A percentile compares a stretch with the other conserved stretches of the same genome.
phyloP scores from a whole-genome alignment of 305 asterid genomes.

The Fraxinus albicans region DNA sequence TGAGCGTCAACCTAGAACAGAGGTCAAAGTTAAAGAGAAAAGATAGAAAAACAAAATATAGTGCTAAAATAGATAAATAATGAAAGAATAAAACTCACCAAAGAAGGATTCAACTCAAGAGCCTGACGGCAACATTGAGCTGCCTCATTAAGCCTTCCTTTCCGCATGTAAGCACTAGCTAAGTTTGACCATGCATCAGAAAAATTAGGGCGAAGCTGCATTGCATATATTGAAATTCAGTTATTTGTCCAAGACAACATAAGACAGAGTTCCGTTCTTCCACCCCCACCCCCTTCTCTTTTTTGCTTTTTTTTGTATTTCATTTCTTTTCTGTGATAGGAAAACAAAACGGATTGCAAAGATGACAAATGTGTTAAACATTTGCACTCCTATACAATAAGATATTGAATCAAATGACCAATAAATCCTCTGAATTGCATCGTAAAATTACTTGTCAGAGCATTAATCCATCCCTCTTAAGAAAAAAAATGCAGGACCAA shows the following conservation, averaged over 20 bases:
- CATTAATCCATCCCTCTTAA: neutral
- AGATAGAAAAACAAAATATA: constrained; percentile 6
- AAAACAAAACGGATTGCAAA: neutral
- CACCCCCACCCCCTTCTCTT: constrained; percentile 4
- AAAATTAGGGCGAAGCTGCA: constrained; percentile 93
- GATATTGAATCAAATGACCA: neutral
- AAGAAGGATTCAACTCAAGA: constrained; percentile 73
- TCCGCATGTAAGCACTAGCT: constrained; percentile 90
- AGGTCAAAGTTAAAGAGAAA: constrained; percentile 6
- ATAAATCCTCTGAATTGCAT: neutral
- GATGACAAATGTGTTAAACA: neutral
- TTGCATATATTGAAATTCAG: constrained; percentile 14
- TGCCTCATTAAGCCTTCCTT: constrained; percentile 82
- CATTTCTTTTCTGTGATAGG: neutral
- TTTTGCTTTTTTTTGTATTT: neutral
- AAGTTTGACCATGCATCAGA: constrained; percentile 96
- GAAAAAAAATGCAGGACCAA: neutral
- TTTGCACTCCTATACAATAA: neutral
- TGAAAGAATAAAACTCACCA: constrained; percentile 42
- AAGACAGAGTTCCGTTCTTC: constrained; percentile 4
- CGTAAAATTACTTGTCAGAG: neutral
- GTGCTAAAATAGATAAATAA: neutral
- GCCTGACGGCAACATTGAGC: constrained; percentile 94
- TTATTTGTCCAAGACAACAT: constrained; percentile 18
- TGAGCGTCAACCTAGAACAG: constrained; percentile 90